phyloP scores from a whole-genome alignment of 2,329 filamentous ascomycete genomes.

The Fusarium sp. region DNA sequence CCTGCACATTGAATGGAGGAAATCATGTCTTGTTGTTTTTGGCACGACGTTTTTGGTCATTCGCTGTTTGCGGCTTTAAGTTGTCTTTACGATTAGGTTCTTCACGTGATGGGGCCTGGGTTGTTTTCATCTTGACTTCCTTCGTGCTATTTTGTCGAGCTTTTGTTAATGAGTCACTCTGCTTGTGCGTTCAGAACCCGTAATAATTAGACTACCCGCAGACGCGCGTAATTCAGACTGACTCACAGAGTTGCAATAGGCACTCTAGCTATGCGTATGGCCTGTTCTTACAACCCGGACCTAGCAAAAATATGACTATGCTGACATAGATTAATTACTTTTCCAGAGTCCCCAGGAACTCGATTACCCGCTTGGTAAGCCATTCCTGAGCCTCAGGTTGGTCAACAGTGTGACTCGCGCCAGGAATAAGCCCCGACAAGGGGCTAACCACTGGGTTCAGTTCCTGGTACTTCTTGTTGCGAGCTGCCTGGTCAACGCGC shows the following conservation, averaged over 20 bases:
- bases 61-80: neutral
- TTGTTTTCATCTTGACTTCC: neutral
- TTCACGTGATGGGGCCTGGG: neutral
- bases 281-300: neutral
- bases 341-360: slow-evolving; percentile 54
- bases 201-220: neutral
- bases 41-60: neutral
- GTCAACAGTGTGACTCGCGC: slow-evolving; percentile 62
- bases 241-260: neutral
- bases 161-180: neutral
- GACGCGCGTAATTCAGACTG: neutral
- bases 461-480: slow-evolving; percentile 68
- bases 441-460: slow-evolving; percentile 57
- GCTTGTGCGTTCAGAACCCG: neutral
- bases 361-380: slow-evolving; percentile 58
- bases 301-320: neutral
- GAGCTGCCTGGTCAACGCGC: slow-evolving; percentile 64
- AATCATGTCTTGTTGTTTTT: neutral
- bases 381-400: slow-evolving; percentile 58
- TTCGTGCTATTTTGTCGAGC: neutral
- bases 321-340: neutral
- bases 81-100: neutral
- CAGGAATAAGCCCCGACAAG: slow-evolving; percentile 64
- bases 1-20: neutral
- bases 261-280: neutral